Evolutionary conservation across 2,329 filamentous ascomycete genomes (phyloP).

Genomic region (Exophiala bonariae): DNA sequence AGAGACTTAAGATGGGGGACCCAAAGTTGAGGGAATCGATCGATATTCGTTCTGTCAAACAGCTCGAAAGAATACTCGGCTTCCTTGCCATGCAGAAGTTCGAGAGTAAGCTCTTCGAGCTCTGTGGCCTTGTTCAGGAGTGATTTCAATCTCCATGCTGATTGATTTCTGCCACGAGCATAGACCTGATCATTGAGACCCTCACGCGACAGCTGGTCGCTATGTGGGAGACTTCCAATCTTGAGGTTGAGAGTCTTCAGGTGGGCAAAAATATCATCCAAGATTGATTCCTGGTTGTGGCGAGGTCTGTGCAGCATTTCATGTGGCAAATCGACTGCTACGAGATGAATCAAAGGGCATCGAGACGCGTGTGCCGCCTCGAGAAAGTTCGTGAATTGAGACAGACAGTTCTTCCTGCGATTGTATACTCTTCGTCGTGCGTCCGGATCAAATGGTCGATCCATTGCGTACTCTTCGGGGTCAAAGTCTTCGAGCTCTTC

Average conservation of each 20-base stretch:
- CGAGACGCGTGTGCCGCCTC: conserved; percentile 11
- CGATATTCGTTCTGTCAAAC: conserved; percentile 21
- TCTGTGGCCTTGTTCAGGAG: conserved; percentile 12
- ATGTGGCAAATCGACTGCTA: conserved; percentile 16
- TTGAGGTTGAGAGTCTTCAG: conserved; percentile 14
- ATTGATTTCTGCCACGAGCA: conserved; percentile 10
- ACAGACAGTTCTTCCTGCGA: conserved; percentile 17
- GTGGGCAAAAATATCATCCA: conserved; percentile 8
- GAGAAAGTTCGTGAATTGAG: conserved; percentile 21
- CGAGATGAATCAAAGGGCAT: conserved; percentile 8
- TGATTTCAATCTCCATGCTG: conserved; percentile 8
- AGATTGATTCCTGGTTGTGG: background rate
- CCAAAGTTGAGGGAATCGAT: conserved; percentile 18
- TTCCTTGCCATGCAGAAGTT: conserved; percentile 16
- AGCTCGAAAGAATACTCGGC: conserved; percentile 19
- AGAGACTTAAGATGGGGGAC: conserved; percentile 15
- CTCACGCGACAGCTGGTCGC: conserved; percentile 20
- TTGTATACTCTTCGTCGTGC: conserved; percentile 16
- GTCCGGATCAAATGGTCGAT: conserved; percentile 17
- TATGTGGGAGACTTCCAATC: conserved; percentile 19
- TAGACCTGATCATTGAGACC: conserved; percentile 7
- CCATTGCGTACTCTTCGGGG: conserved; percentile 10
- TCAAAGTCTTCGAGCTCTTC: conserved; percentile 22
- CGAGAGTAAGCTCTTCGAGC: conserved; percentile 16
- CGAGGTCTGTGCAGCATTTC: conserved; percentile 9